These are phyloP conservation scores for Alternaria alternata DNA, from an alignment of 2,329 filamentous ascomycete species.

Conservation along the genomic window DNA sequence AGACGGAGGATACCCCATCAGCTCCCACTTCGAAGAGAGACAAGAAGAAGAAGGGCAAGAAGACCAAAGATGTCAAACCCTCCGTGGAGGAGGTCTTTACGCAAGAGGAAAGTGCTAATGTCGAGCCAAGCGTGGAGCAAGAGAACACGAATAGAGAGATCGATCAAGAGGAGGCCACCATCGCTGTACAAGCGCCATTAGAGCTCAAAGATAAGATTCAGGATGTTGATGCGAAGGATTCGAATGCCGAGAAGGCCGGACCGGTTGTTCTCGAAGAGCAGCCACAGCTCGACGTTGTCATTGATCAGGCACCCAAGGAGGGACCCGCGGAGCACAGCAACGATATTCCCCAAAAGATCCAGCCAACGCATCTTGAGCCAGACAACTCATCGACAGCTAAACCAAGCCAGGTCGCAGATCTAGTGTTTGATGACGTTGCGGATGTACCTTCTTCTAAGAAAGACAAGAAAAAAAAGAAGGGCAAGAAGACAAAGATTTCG, in stretches of 20 bases:
- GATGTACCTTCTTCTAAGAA: conserved; percentile 22
- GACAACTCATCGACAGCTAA: neutral
- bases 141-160: neutral
- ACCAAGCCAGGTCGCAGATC: neutral
- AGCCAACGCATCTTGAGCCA: neutral
- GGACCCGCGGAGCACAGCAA: neutral
- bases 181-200: neutral
- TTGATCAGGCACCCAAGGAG: neutral
- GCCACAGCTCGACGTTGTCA: neutral
- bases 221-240: neutral
- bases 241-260: neutral
- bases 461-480: conserved; percentile 40
- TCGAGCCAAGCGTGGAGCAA: neutral
- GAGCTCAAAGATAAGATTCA: neutral
- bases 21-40: conserved; percentile 24
- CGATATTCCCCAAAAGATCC: neutral
- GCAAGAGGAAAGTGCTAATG: neutral
- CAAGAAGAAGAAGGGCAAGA: conserved; percentile 38
- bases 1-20: conserved; percentile 5
- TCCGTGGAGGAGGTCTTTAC: conserved; percentile 12
- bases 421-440: neutral
- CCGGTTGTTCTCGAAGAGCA: neutral
- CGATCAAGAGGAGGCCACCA: neutral
- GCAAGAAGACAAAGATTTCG: conserved; percentile 28
- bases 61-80: conserved; percentile 19